Percentiles rank a stretch among this genome's conserved stretches.
phyloP scores from a whole-genome alignment of 495 filamentous ascomycete genomes.

The Penicillium mononematosum region DNA sequence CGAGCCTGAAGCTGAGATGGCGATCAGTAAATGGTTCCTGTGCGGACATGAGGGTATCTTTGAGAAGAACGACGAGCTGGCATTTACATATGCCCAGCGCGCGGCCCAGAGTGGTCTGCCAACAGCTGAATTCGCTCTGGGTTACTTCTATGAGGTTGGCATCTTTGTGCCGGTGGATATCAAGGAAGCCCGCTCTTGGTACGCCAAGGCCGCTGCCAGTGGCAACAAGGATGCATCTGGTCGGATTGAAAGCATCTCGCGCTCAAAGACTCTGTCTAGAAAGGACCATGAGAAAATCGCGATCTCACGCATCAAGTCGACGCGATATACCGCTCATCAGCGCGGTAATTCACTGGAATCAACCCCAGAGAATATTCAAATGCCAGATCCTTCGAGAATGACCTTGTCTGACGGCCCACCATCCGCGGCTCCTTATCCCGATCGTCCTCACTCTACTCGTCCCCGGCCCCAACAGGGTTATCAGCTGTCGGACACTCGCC shows the following conservation, averaged over 20 bases:
- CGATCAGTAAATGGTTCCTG: slow-evolving; percentile 97
- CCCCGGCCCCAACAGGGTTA: slow-evolving; percentile 61
- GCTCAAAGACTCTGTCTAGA: slow-evolving; percentile 82
- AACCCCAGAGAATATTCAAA: slow-evolving; percentile 63
- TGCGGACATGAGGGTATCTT: slow-evolving; percentile 91
- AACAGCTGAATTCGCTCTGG: slow-evolving; percentile 94
- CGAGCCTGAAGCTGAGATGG: slow-evolving; percentile 89
- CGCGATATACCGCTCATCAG: slow-evolving; percentile 79
- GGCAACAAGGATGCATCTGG: slow-evolving; percentile 87
- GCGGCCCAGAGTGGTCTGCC: slow-evolving; percentile 77
- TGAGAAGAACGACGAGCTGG: slow-evolving; percentile 90
- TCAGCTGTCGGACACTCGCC: slow-evolving; percentile 48
- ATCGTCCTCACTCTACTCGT: slow-evolving; percentile 40
- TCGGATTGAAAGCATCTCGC: slow-evolving; percentile 79
- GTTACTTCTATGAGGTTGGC: slow-evolving; percentile 96
- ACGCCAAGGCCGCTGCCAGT: slow-evolving; percentile 82
- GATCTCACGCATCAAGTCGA: slow-evolving; percentile 82
- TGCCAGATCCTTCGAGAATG: slow-evolving; percentile 65
- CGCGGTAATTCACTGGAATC: slow-evolving; percentile 52
- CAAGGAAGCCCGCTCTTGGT: slow-evolving; percentile 84
- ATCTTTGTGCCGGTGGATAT: slow-evolving; percentile 80
- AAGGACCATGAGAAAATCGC: slow-evolving; percentile 92
- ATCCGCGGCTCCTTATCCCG: slow-evolving; percentile 40
- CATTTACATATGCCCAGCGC: slow-evolving; percentile 84
- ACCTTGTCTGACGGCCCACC: slow-evolving; percentile 44